phyloP scores from a whole-genome alignment of 345 rosid species.

The Punica granatum region DNA sequence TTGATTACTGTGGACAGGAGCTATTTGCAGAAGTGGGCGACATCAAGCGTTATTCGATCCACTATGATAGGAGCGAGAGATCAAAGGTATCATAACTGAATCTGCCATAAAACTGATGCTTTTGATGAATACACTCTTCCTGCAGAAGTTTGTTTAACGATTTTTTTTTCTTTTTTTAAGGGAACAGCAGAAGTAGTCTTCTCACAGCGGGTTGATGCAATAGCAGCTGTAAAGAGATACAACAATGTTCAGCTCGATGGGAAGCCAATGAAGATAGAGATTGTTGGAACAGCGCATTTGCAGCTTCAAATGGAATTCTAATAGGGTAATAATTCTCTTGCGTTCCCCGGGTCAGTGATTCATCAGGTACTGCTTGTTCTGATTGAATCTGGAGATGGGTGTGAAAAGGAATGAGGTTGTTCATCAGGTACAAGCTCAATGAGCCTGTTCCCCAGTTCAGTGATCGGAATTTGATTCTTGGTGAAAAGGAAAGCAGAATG shows the following conservation, averaged over 20 bases:
- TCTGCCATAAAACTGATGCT: constrained; percentile 30
- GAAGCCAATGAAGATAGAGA: constrained; percentile 91
- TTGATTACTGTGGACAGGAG: constrained; percentile 35
- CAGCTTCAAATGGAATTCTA: constrained; percentile 18
- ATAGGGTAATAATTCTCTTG: constrained; percentile 11
- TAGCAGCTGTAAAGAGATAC: constrained; percentile 82
- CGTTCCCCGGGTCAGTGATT: no score
- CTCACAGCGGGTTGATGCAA: constrained; percentile 64
- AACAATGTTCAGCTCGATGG: constrained; percentile 97
- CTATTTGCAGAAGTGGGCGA: constrained; percentile 91
- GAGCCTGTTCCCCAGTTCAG: no score
- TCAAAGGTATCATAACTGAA: constrained; percentile 66
- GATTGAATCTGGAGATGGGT: no score
- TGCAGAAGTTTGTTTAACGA: constrained; percentile 25
- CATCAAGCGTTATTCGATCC: constrained; percentile 69
- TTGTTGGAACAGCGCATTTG: constrained; percentile 52
- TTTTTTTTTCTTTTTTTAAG: constrained; percentile 45
- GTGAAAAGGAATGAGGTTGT: no score
- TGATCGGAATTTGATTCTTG: no score
- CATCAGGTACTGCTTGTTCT: no score
- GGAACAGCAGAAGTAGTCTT: constrained; percentile 93
- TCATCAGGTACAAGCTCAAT: no score
- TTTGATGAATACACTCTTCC: constrained; percentile 20
- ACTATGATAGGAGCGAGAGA: constrained; percentile 92
- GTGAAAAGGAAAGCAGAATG: no score